Conservation (phyloP, 495 filamentous ascomycete genomes). For the Penicillium parvum region DNA sequence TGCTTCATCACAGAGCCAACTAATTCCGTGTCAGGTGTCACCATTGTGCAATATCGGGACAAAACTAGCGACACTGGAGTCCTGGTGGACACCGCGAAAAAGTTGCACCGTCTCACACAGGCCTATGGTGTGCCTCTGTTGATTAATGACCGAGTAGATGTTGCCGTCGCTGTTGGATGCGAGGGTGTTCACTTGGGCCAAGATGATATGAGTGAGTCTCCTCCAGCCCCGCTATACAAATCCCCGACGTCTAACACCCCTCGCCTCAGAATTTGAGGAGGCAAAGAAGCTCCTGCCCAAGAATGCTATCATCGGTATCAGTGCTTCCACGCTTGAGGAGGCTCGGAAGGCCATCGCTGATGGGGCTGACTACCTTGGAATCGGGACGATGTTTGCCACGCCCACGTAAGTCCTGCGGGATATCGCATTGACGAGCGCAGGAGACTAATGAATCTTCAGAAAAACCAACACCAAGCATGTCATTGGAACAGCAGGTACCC, state of each 20-base stretch:
- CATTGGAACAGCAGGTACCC: constrained; percentile 75
- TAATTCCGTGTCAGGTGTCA: constrained; percentile 54
- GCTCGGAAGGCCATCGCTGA: constrained; percentile 59
- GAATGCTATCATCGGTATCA: constrained; percentile 68
- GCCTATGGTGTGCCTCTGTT: constrained; percentile 72
- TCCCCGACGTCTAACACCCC: background rate
- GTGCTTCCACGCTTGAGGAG: constrained; percentile 62
- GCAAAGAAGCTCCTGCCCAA: constrained; percentile 71
- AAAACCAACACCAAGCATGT: constrained; percentile 73
- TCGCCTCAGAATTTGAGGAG: constrained; percentile 35
- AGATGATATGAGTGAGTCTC: constrained; percentile 74
- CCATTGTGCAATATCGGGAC: constrained; percentile 85
- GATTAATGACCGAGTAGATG: constrained; percentile 94
- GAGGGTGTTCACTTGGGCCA: constrained; percentile 95
- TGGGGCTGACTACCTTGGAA: constrained; percentile 84
- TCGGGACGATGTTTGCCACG: constrained; percentile 84
- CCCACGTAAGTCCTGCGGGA: constrained; percentile 52
- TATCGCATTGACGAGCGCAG: background rate
- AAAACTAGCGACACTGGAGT: constrained; percentile 74
- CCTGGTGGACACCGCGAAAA: constrained; percentile 65
- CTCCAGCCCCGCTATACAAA: background rate
- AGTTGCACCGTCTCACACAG: constrained; percentile 64
- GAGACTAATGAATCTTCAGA: constrained; percentile 20
- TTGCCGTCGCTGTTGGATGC: constrained; percentile 77
- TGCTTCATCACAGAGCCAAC: no score